Conservation (phyloP, 805 yeast species). For the Lachancea lanzarotensis region DNA sequence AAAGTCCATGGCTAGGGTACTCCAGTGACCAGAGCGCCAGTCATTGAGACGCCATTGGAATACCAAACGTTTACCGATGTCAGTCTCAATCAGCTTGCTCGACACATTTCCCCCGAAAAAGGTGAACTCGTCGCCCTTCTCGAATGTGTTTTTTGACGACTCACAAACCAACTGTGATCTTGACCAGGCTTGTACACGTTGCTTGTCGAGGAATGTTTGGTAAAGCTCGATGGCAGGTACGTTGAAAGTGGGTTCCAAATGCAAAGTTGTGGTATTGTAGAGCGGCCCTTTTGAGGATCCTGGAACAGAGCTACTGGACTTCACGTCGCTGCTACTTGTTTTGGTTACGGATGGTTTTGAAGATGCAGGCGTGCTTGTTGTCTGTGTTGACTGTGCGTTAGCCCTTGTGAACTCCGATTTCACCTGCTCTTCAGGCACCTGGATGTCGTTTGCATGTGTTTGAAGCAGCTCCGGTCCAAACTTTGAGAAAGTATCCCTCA, state of each 20-base stretch:
- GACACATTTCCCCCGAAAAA: conserved; percentile 83
- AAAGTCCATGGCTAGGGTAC: conserved; percentile 58
- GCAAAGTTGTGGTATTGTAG: conserved; percentile 75
- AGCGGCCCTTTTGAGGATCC: conserved; percentile 39
- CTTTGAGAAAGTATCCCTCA: conserved; percentile 50
- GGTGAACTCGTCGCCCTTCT: conserved; percentile 55
- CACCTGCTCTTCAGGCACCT: conserved; percentile 64
- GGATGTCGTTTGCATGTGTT: conserved; percentile 80
- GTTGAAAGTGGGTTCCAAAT: conserved; percentile 72
- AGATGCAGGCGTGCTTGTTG: conserved; percentile 4
- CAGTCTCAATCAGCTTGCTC: conserved; percentile 60
- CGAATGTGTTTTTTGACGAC: conserved; percentile 40
- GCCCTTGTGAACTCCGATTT: conserved; percentile 49
- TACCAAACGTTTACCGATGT: conserved; percentile 51
- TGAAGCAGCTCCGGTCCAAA: conserved; percentile 76
- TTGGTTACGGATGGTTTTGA: conserved; percentile 2
- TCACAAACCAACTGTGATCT: conserved; percentile 45
- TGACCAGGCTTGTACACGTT: conserved; percentile 85
- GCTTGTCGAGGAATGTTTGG: conserved; percentile 66
- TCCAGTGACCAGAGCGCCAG: conserved; percentile 84
- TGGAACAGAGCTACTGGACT: conserved; percentile 5
- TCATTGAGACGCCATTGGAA: conserved; percentile 83
- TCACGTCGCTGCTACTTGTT: conserved; percentile 8
- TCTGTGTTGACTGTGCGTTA: conserved; percentile 33
- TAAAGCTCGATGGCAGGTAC: conserved; percentile 85